Conservation (phyloP, 805 yeast genomes). For the Millerago galiae region DNA sequence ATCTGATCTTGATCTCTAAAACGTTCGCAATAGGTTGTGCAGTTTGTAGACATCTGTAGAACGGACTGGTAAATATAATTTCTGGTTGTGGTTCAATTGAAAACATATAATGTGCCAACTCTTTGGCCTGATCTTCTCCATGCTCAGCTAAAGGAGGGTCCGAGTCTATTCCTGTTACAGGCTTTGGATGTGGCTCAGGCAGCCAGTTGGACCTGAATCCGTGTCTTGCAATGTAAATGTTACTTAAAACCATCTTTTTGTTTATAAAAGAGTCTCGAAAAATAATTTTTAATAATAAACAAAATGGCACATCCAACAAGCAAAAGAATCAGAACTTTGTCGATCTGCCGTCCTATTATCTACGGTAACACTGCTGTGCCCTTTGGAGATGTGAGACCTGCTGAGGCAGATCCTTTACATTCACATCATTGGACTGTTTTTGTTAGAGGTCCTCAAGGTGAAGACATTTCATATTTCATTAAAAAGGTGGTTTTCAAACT, state of each 20-base stretch:
- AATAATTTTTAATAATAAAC: neutral
- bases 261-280: neutral
- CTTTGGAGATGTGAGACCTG: slow-evolving; percentile 47
- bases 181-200: slow-evolving; percentile 61
- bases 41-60: slow-evolving; percentile 85
- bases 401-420: slow-evolving; percentile 76
- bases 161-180: slow-evolving; percentile 85
- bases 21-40: slow-evolving; percentile 58
- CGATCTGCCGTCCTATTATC: slow-evolving; percentile 70
- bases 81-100: slow-evolving; percentile 55
- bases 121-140: slow-evolving; percentile 83
- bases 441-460: slow-evolving; percentile 70
- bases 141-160: slow-evolving; percentile 86
- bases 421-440: slow-evolving; percentile 96
- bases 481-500: slow-evolving; percentile 90
- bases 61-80: slow-evolving; percentile 73
- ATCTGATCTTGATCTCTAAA: slow-evolving; percentile 49
- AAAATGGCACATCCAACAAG: slow-evolving; percentile 13
- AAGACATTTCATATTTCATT: slow-evolving; percentile 74
- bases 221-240: slow-evolving; percentile 73
- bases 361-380: slow-evolving; percentile 80
- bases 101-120: slow-evolving; percentile 57
- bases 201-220: slow-evolving; percentile 90
- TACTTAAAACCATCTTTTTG: slow-evolving; percentile 39
- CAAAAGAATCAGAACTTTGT: slow-evolving; percentile 38